Conservation (phyloP, 345 rosid species). For the Durio zibethinus region DNA sequence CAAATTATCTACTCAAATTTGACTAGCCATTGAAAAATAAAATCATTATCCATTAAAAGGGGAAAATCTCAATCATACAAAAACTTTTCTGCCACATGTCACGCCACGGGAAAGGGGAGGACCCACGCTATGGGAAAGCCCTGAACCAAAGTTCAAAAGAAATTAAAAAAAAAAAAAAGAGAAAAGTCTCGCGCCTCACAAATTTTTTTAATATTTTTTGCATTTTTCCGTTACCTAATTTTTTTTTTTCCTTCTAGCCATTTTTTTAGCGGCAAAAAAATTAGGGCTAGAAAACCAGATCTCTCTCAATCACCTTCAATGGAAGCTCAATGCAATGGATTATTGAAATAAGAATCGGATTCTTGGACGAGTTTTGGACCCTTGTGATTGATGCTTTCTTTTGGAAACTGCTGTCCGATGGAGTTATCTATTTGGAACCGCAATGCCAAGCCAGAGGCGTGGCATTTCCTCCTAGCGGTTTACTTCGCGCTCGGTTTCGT, state of each 20-base stretch:
- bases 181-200: constrained; percentile 4
- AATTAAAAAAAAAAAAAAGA: not conserved
- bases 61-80: not conserved
- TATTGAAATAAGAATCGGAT: not conserved
- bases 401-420: constrained; percentile 34
- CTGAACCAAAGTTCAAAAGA: not conserved
- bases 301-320: not conserved
- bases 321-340: constrained; percentile 9
- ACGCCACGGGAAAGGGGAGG: not conserved
- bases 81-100: not conserved
- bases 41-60: not conserved
- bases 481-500: constrained; percentile 65
- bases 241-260: not conserved
- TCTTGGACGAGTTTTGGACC: not conserved
- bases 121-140: not conserved
- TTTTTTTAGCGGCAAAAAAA: not conserved
- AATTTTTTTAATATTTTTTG: no score
- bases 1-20: no score
- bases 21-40: no score
- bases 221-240: not conserved
- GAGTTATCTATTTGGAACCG: constrained; percentile 43
- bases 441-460: constrained; percentile 36
- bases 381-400: constrained; percentile 21
- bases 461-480: constrained; percentile 54
- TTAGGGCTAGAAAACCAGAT: constrained; percentile 16